phyloP scores from a whole-genome alignment of 192 early-diverging fungal species.

The Cladochytrium replicatum region DNA sequence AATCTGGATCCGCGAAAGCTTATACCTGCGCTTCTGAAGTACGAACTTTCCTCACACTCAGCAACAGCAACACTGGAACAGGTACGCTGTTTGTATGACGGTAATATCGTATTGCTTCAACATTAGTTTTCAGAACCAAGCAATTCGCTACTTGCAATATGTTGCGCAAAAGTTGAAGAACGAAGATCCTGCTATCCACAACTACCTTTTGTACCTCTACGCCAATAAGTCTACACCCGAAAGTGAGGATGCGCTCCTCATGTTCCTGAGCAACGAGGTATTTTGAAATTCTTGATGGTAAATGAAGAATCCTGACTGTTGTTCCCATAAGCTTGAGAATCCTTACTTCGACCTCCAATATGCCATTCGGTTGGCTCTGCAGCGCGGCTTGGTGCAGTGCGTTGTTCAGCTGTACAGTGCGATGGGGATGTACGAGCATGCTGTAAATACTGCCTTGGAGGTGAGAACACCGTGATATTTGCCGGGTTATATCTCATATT shows the following conservation, averaged over 20 bases:
- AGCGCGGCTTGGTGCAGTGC: slow-evolving; percentile 69
- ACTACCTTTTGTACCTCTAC: slow-evolving; percentile 77
- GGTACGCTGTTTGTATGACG: slow-evolving; percentile 16
- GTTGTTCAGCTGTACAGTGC: slow-evolving; percentile 84
- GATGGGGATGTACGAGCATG: slow-evolving; percentile 83
- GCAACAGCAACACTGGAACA: slow-evolving; percentile 17
- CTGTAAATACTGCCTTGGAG: slow-evolving; percentile 80
- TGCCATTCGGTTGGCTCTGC: slow-evolving; percentile 80
- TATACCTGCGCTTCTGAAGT: slow-evolving; percentile 80
- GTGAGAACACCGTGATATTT: slow-evolving; percentile 22
- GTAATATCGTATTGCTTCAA: background rate
- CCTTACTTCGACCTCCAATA: slow-evolving; percentile 87
- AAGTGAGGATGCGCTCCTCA: slow-evolving; percentile 52
- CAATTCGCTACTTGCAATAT: slow-evolving; percentile 78
- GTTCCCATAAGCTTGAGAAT: slow-evolving; percentile 48
- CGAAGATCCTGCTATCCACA: slow-evolving; percentile 84
- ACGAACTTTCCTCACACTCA: slow-evolving; percentile 43
- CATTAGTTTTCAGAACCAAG: slow-evolving; percentile 62
- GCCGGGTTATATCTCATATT: background rate
- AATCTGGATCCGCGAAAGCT: slow-evolving; percentile 72
- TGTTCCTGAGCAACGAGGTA: slow-evolving; percentile 66
- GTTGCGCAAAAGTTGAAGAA: slow-evolving; percentile 67
- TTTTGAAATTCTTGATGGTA: slow-evolving; percentile 7
- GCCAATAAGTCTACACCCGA: slow-evolving; percentile 49
- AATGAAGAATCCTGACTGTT: slow-evolving; percentile 4